phyloP scores from a whole-genome alignment of 2,329 filamentous ascomycete species.

The Exophiala viscosa region DNA sequence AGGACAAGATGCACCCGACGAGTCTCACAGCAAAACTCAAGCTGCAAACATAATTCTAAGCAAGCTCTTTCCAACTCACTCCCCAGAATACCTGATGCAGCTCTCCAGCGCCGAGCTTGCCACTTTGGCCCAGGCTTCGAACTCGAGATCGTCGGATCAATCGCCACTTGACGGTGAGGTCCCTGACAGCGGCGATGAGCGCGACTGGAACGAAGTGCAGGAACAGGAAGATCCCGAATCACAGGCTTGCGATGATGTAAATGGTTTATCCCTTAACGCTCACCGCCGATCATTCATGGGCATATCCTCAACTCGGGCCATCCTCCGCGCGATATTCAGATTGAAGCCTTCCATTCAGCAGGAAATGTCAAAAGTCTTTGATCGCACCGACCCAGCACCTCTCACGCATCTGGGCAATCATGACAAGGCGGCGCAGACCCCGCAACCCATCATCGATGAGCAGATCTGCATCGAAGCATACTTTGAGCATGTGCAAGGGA shows the following conservation, averaged over 20 bases:
- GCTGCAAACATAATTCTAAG: no score
- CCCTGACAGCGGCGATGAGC: background rate
- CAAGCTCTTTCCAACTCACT: no score
- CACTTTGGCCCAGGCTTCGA: background rate
- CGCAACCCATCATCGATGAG: background rate
- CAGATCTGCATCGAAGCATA: slow-evolving; percentile 57
- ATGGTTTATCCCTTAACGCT: slow-evolving; percentile 1
- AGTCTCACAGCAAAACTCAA: no score
- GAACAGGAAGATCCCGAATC: slow-evolving; percentile 2
- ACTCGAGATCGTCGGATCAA: background rate
- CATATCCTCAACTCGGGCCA: background rate
- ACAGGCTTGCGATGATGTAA: slow-evolving; percentile 4
- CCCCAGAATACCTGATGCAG: no score
- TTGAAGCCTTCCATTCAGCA: slow-evolving; percentile 1
- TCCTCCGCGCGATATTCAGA: background rate
- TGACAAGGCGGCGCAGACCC: background rate
- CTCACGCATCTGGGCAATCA: background rate
- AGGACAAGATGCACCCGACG: no score
- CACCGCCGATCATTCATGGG: background rate
- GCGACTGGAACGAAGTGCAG: slow-evolving; percentile 2
- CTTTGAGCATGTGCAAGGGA: slow-evolving; percentile 67
- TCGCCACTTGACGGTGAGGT: background rate
- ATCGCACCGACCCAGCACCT: no score
- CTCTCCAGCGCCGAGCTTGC: no score
- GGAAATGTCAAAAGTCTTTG: background rate